Conservation (phyloP, 176 grass and related monocot species). For the Aegilops sharonensis region DNA sequence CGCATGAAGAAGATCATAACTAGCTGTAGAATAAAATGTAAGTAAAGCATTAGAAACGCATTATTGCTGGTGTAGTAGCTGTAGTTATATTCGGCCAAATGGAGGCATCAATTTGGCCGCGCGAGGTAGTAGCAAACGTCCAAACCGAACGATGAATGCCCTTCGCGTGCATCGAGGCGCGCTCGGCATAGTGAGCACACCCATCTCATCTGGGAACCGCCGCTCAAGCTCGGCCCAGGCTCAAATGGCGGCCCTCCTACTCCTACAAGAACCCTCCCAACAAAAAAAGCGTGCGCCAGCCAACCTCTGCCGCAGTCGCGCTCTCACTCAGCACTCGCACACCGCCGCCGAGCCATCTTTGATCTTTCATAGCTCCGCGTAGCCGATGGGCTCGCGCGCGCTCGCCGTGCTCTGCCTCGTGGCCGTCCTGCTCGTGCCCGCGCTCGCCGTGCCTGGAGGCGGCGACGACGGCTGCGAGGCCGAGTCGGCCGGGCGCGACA, state of each 20-base stretch:
- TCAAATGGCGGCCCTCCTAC: neutral
- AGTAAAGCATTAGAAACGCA: no score
- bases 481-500: constrained; percentile 36
- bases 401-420: constrained; percentile 9
- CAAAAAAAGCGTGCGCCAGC: neutral
- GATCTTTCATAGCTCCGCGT: neutral
- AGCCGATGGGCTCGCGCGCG: neutral
- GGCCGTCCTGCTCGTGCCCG: neutral
- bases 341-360: neutral
- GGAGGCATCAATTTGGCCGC: neutral
- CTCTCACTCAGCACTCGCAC: neutral
- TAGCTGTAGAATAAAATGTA: neutral
- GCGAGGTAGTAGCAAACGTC: neutral
- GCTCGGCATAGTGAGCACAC: neutral
- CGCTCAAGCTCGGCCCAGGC: neutral
- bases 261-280: neutral
- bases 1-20: neutral
- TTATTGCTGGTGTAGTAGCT: no score
- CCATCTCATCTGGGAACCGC: neutral
- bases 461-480: constrained; percentile 42
- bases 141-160: neutral
- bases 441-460: neutral
- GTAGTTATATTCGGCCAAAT: no score
- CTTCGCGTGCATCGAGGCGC: neutral
- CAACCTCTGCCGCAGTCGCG: neutral